Base-by-base conservation (phyloP, 106 monocot genomes). In the Apostasia ramifera region DNA sequence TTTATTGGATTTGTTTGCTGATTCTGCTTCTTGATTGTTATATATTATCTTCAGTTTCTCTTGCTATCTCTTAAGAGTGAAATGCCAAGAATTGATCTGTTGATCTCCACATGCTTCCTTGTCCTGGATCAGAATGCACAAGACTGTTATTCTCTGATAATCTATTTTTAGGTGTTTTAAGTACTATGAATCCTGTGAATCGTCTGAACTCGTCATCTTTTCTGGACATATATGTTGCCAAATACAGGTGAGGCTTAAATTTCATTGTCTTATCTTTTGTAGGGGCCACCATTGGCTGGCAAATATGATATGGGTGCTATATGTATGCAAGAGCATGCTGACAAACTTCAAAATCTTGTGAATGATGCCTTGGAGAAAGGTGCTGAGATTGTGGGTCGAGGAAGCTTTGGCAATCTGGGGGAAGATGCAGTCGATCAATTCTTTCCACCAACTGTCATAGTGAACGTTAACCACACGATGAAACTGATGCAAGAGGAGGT, bases 401-500 rank as follows among this genome's bases (percentile, higher is more conserved):
- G 93, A 66, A 88, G 83, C 70, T 99, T 90, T 83, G 98, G 90
- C 44, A 70, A 99, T 82, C 71, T 99, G 48, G 93, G 93, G 40
- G 93, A 90, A 88, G 93, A 93, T 73, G 93, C 85, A 44, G 98
- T 99, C 57, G 93, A 93, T 81, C 93, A 99, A 53, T 99, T 90
- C 74, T 99, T 99, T 61, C 93, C 93, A 57, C 93, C 93, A 14
- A 99, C 98, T 61, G 87, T 99, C 56, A 70, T 99, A 52, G 81
- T 93, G 62, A 93, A 93, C 71, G 98, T 88, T 70, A 68, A 99
- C 73, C 98, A 99, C 70, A 76, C 81, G 13, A 99, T 99, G 93
- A 93, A 84, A 73, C 66, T 99, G 37, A 99, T 99, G 98, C 98
- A 99, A 87, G 90, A 93, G 73, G 98, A 99, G 90, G 98, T 92